Conservation (phyloP, 768 basidiomycete species). For the Pleurotus ostreatus region DNA sequence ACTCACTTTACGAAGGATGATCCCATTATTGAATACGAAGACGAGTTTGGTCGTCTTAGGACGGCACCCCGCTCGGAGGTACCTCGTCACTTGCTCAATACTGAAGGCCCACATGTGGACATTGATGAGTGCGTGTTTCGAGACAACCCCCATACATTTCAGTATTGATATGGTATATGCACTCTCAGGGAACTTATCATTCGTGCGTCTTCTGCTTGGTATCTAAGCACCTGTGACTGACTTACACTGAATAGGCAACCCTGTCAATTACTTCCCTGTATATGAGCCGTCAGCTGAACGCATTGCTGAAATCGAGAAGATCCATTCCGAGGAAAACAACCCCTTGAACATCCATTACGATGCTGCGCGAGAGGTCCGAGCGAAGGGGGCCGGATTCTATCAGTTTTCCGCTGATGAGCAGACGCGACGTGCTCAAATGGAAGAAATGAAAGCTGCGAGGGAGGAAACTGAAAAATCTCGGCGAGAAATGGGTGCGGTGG, state of each 20-base stretch:
- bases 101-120: slow-evolving; percentile 42
- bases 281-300: slow-evolving; percentile 84
- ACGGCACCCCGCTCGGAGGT: slow-evolving; percentile 71
- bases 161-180: slow-evolving; percentile 7
- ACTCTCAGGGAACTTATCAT: slow-evolving; percentile 53
- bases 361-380: slow-evolving; percentile 74
- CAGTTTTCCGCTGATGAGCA: slow-evolving; percentile 88
- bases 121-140: slow-evolving; percentile 52
- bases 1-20: slow-evolving; percentile 47
- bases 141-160: neutral
- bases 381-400: slow-evolving; percentile 89
- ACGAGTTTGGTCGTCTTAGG: slow-evolving; percentile 80
- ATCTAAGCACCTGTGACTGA: neutral
- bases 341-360: slow-evolving; percentile 81
- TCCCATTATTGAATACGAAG: slow-evolving; percentile 80
- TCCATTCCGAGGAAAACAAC: slow-evolving; percentile 65
- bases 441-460: slow-evolving; percentile 63
- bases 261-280: slow-evolving; percentile 81
- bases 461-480: slow-evolving; percentile 67
- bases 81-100: slow-evolving; percentile 57
- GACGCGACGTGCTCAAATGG: slow-evolving; percentile 75
- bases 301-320: slow-evolving; percentile 67
- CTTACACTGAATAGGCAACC: slow-evolving; percentile 52
- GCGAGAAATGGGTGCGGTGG: slow-evolving; percentile 55
- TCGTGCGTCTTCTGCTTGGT: slow-evolving; percentile 28